Percentiles rank a stretch among this genome's conserved stretches.
phyloP scores from a whole-genome alignment of 495 filamentous ascomycete species.

The Aspergillus avenaceus region DNA sequence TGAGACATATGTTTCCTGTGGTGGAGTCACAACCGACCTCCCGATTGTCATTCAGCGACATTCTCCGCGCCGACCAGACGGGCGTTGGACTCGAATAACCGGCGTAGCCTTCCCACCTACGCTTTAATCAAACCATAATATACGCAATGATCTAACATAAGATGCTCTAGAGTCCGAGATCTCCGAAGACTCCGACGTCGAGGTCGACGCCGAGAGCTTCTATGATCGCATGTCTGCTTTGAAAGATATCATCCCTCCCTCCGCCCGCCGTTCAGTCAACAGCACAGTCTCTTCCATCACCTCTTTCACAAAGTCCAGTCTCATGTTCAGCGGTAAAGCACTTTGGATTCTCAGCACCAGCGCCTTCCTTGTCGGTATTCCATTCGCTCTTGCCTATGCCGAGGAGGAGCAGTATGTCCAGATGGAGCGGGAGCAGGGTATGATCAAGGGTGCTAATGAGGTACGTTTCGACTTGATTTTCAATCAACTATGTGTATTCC shows the following conservation, averaged over 20 bases:
- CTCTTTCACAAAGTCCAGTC: slow-evolving; percentile 54
- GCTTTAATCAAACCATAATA: background rate
- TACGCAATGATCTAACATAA: slow-evolving; percentile 16
- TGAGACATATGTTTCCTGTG: background rate
- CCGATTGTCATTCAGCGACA: background rate
- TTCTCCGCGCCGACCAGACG: slow-evolving; percentile 2
- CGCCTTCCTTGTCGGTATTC: slow-evolving; percentile 84
- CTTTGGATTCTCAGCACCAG: slow-evolving; percentile 85
- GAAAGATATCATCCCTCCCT: slow-evolving; percentile 86
- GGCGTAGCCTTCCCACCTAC: background rate
- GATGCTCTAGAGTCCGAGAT: slow-evolving; percentile 48
- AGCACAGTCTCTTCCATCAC: slow-evolving; percentile 54
- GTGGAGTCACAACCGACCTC: too few relatives aligned
- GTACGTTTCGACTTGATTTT: slow-evolving; percentile 36
- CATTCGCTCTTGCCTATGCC: slow-evolving; percentile 84
- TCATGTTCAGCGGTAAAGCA: slow-evolving; percentile 72
- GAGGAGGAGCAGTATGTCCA: slow-evolving; percentile 95
- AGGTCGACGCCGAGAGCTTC: slow-evolving; percentile 55
- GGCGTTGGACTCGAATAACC: background rate
- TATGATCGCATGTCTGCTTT: slow-evolving; percentile 79
- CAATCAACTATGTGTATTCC: background rate
- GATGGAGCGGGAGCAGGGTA: slow-evolving; percentile 95
- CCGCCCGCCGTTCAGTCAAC: slow-evolving; percentile 65
- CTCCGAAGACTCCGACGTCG: slow-evolving; percentile 44
- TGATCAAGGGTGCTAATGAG: slow-evolving; percentile 80